A percentile compares a stretch with the other conserved stretches of the same genome.
These are phyloP conservation scores for Acer negundo DNA, from an alignment of 345 rosid genomes.

Conservation along the genomic window DNA sequence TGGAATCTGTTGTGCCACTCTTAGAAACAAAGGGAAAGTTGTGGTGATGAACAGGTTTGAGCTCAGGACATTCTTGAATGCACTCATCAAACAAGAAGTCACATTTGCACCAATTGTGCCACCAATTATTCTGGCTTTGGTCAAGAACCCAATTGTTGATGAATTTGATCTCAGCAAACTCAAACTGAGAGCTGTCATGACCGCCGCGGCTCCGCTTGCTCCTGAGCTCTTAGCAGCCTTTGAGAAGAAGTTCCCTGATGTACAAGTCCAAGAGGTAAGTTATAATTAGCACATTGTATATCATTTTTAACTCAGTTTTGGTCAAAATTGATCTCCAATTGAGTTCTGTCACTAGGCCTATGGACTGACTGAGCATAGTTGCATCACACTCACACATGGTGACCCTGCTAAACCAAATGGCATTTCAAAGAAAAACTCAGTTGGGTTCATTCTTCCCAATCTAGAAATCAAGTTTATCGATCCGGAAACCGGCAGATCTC, in stretches of 20 bases:
- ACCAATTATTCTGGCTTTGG: conserved; percentile 72
- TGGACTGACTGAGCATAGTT: conserved; percentile 95
- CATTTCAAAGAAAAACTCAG: conserved; percentile 77
- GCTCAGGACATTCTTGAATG: conserved; percentile 65
- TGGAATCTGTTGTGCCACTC: conserved; percentile 86
- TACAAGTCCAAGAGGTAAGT: conserved; percentile 82
- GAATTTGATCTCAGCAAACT: conserved; percentile 83
- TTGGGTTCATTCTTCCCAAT: conserved; percentile 86
- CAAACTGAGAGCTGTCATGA: conserved; percentile 77
- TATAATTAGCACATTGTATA: not conserved
- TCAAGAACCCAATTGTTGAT: conserved; percentile 81
- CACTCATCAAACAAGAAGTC: conserved; percentile 70
- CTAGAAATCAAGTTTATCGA: conserved; percentile 83
- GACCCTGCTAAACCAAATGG: conserved; percentile 55
- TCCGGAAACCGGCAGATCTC: conserved; percentile 68
- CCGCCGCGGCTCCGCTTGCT: conserved; percentile 91
- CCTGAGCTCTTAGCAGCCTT: conserved; percentile 78
- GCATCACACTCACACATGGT: conserved; percentile 86
- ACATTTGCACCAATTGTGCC: conserved; percentile 93
- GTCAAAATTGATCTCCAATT: too few relatives aligned
- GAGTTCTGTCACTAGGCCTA: conserved; percentile 56
- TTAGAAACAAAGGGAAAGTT: conserved; percentile 89
- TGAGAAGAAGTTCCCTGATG: conserved; percentile 69
- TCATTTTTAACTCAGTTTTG: not conserved
- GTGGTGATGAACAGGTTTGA: conserved; percentile 80